Base-by-base conservation (phyloP, 331 rosid species). In the Rhamnella rubrinervis region DNA sequence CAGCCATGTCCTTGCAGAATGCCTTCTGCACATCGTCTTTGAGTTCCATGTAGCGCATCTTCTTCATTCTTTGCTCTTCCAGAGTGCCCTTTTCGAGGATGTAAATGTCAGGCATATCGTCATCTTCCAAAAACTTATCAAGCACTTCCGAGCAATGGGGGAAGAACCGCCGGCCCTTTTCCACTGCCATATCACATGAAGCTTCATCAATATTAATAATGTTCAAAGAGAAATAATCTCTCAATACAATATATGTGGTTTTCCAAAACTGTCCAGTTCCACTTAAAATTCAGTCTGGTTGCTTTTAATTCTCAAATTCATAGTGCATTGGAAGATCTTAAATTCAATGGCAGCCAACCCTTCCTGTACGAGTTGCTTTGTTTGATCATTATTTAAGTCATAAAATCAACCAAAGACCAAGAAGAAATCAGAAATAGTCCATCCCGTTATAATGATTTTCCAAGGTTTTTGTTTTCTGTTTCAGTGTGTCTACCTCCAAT, bases 61-160 rank as follows among this genome's bases (percentile, higher is more conserved):
- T 91, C 96, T 89, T 91, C 28, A 21, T 73, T 73, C 17, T 64
- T 78, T 79, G 95, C 85, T 95, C 98, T 47, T 87, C 93, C 10
- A 69, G 80, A 4, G 82, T 63, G 50, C 96, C 99, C 69, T 85
- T 85, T 12, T 91, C 88, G 8, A 95, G 88, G 80, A 81, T 78
- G 68, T 84, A 83, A 41, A 65, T 67, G 63, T 95, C 96, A 0
- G 86, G 86, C 86, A 84, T 83, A 25, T 87, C 86, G 10, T 88
- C 89, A 3, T 87, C 88, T 0, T 86, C 92, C 18, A 95, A 79
- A 76, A 87, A 87, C 66, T 77, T 85, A 55, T 95, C 97, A 17
- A 95, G 85, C 79, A 89, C 89, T 61, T 89, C 96, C 21, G 99
- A 91, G 78, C 99, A 95, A 77, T 83, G 86, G 16, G 99, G 97